Evolutionary conservation across 2,329 filamentous ascomycete species (phyloP).

Genomic region (Hymenoscyphus scutula): DNA sequence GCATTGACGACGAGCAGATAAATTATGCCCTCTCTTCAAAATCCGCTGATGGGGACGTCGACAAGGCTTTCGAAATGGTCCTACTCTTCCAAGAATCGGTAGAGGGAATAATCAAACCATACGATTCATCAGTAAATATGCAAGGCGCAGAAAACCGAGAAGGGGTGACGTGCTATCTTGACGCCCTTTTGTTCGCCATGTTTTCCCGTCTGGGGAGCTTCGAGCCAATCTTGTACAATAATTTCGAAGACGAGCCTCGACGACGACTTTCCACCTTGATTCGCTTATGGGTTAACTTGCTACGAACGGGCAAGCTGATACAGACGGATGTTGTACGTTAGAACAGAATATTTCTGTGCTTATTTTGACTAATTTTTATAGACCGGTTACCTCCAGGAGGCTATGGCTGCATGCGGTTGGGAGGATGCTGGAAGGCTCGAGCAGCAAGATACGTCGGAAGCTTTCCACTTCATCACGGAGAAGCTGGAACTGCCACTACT

Average conservation of each 20-base stretch:
- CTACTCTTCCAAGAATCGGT: constrained; percentile 77
- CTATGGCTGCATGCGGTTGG: constrained; percentile 86
- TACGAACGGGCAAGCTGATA: constrained; percentile 81
- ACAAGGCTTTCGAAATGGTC: constrained; percentile 74
- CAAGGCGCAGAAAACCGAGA: constrained; percentile 83
- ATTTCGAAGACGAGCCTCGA: constrained; percentile 68
- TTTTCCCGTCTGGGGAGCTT: constrained; percentile 88
- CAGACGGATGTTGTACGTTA: constrained; percentile 72
- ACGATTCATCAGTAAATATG: constrained; percentile 69
- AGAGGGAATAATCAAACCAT: constrained; percentile 73
- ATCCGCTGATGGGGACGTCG: constrained; percentile 66
- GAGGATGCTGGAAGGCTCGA: constrained; percentile 70
- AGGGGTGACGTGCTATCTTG: constrained; percentile 90
- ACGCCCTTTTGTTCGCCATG: constrained; percentile 91
- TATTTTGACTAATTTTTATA: constrained; percentile 38
- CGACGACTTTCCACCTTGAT: constrained; percentile 74
- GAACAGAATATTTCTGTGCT: background rate
- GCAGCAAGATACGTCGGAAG: constrained; percentile 95
- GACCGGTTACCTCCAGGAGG: constrained; percentile 80
- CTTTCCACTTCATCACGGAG: constrained; percentile 91
- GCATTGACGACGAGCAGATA: constrained; percentile 60
- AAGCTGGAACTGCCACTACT: constrained; percentile 83
- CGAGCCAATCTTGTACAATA: constrained; percentile 84
- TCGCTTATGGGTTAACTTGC: constrained; percentile 88
- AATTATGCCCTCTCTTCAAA: constrained; percentile 59